Evolutionary conservation across 768 basidiomycete genomes (phyloP).

Genomic region (Chalciporus chontae): DNA sequence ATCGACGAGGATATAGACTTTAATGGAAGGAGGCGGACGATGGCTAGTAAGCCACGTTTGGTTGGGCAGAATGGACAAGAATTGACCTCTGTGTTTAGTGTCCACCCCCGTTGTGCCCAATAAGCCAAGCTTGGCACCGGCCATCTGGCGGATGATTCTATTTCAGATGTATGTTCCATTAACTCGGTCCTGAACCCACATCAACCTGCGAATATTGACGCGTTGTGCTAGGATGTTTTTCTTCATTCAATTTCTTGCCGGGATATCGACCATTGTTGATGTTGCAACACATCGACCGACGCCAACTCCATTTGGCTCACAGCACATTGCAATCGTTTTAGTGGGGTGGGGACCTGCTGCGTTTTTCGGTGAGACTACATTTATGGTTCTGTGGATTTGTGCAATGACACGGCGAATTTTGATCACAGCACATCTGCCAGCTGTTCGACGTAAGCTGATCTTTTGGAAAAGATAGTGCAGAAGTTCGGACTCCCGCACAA

Average conservation of each 20-base stretch:
- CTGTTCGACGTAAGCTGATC: constrained; percentile 36
- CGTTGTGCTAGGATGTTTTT: constrained; percentile 37
- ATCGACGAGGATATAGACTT: not conserved
- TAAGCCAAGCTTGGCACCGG: constrained; percentile 32
- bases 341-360: constrained; percentile 58
- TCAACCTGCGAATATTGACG: not conserved
- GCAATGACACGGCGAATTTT: not conserved
- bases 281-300: constrained; percentile 32
- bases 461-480: constrained; percentile 29
- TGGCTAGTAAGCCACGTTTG: constrained; percentile 8
- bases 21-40: not conserved
- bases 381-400: not conserved
- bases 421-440: constrained; percentile 34
- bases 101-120: not conserved
- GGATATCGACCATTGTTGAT: constrained; percentile 51
- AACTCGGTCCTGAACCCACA: no score
- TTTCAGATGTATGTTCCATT: constrained; percentile 48
- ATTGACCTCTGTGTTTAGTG: constrained; percentile 5
- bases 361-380: constrained; percentile 43
- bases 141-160: constrained; percentile 49
- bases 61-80: not conserved
- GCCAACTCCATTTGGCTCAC: constrained; percentile 59
- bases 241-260: constrained; percentile 44
- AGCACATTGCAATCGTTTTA: constrained; percentile 58
- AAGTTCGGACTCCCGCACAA: not conserved